A percentile compares a stretch with the other conserved stretches of the same genome.
Evolutionary conservation across 805 yeast species (phyloP).

Genomic region (Wickerhamomyces chambardii): DNA sequence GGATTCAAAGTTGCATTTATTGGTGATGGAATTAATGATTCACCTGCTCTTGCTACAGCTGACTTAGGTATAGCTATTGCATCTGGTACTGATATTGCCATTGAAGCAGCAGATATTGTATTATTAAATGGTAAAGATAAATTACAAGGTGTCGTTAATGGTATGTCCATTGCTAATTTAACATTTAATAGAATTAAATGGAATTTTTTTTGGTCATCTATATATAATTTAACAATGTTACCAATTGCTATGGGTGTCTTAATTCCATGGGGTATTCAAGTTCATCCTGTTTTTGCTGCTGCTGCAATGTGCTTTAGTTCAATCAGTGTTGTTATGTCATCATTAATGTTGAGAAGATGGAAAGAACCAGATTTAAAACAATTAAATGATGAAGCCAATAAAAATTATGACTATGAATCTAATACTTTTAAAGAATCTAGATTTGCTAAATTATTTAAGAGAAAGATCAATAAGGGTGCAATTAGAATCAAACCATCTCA

Average conservation of each 20-base stretch:
- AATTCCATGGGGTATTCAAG: slow-evolving; percentile 63
- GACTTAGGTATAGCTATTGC: slow-evolving; percentile 89
- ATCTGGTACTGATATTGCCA: slow-evolving; percentile 92
- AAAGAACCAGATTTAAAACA: slow-evolving; percentile 19
- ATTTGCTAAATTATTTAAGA: slow-evolving; percentile 4
- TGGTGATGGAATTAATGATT: slow-evolving; percentile 98
- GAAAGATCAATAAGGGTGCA: slow-evolving; percentile 3
- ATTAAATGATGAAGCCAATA: neutral
- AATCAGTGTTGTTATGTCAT: slow-evolving; percentile 77
- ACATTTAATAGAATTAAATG: slow-evolving; percentile 69
- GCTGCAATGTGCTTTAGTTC: slow-evolving; percentile 92
- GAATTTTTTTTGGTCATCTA: slow-evolving; percentile 81
- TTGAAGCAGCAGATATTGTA: slow-evolving; percentile 94
- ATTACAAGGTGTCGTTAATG: slow-evolving; percentile 44
- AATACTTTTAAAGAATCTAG: slow-evolving; percentile 6
- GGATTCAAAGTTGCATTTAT: slow-evolving; percentile 65
- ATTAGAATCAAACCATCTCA: neutral
- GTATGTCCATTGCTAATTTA: slow-evolving; percentile 57
- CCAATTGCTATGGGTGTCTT: slow-evolving; percentile 95
- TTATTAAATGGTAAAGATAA: slow-evolving; percentile 36
- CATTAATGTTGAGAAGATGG: slow-evolving; percentile 68
- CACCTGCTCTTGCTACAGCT: slow-evolving; percentile 88
- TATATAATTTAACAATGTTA: slow-evolving; percentile 77
- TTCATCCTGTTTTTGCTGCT: slow-evolving; percentile 87
- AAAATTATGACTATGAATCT: slow-evolving; percentile 2